Percentiles rank a stretch among this genome's conserved stretches.
phyloP scores from a whole-genome alignment of 164 flowering plant genomes.

The Annona squamosa region DNA sequence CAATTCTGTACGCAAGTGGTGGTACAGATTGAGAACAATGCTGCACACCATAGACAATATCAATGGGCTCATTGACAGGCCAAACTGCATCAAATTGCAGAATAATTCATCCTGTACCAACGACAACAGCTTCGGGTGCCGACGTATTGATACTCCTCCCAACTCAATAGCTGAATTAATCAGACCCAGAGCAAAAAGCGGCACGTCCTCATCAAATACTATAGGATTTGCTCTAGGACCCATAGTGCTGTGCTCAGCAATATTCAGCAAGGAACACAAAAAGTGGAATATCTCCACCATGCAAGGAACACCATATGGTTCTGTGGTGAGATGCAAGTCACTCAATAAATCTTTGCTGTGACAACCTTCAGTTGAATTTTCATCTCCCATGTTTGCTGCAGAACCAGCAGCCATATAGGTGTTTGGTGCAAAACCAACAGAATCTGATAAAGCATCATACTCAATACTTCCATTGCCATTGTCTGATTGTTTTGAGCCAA shows the following conservation, averaged over 20 bases:
- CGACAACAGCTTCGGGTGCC: conserved; percentile 26
- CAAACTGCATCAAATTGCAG: conserved; percentile 35
- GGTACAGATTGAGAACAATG: conserved; percentile 35
- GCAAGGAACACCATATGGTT: conserved; percentile 39
- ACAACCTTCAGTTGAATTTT: conserved; percentile 11
- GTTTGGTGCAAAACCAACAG: conserved; percentile 17
- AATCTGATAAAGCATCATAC: conserved; percentile 12
- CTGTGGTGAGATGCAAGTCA: conserved; percentile 22
- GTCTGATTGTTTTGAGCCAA: conserved; percentile 17
- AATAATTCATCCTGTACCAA: conserved; percentile 36
- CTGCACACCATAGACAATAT: conserved; percentile 36
- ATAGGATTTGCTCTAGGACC: conserved; percentile 27
- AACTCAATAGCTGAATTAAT: conserved; percentile 38
- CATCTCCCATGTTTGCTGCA: conserved; percentile 15
- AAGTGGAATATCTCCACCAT: conserved; percentile 40
- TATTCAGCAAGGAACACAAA: conserved; percentile 30
- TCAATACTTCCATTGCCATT: conserved; percentile 18
- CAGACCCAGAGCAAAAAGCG: conserved; percentile 37
- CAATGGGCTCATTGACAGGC: conserved; percentile 34
- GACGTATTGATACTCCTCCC: conserved; percentile 26
- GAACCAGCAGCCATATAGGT: conserved; percentile 5
- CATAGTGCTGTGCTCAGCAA: conserved; percentile 24
- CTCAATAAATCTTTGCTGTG: conserved; percentile 13
- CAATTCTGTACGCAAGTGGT: conserved; percentile 27
- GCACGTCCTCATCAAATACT: conserved; percentile 37